These are phyloP conservation scores for Apiospora marii DNA, from an alignment of 2,329 filamentous ascomycete species.

Conservation along the genomic window DNA sequence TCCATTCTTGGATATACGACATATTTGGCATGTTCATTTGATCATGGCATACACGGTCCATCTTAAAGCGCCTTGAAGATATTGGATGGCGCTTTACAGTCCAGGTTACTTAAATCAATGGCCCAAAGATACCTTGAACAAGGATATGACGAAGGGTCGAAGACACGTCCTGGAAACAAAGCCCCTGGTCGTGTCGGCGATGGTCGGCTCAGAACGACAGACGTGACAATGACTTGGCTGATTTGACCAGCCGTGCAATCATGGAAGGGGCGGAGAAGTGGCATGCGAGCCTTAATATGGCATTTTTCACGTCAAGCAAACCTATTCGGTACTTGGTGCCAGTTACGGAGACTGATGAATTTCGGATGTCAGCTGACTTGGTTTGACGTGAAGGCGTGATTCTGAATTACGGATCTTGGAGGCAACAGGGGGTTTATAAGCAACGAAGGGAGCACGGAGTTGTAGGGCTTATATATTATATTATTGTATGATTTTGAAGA, in stretches of 20 bases:
- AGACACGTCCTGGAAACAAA: neutral
- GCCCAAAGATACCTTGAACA: neutral
- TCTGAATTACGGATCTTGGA: slow-evolving; percentile 17
- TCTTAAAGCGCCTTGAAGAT: slow-evolving; percentile 7
- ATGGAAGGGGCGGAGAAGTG: neutral
- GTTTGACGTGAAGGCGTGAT: slow-evolving; percentile 8
- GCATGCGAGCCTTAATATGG: neutral
- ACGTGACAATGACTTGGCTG: neutral
- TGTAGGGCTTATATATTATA: slow-evolving; percentile 21
- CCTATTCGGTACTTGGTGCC: neutral
- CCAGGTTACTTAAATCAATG: neutral
- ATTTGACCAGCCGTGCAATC: neutral
- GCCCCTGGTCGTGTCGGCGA: neutral
- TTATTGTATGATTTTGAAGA: slow-evolving; percentile 12
- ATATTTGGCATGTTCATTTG: slow-evolving; percentile 20
- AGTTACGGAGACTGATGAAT: neutral
- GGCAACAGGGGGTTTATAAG: neutral
- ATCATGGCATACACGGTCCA: slow-evolving; percentile 2
- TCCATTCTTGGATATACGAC: slow-evolving; percentile 14
- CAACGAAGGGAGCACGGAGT: slow-evolving; percentile 12
- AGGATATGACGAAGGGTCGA: neutral
- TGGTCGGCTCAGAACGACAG: neutral
- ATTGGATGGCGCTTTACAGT: slow-evolving; percentile 17
- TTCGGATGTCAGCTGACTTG: slow-evolving; percentile 9
- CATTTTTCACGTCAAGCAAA: neutral